These are phyloP conservation scores for Leishmania amazonensis DNA, from an alignment of 208 protist species.

Conservation along the genomic window DNA sequence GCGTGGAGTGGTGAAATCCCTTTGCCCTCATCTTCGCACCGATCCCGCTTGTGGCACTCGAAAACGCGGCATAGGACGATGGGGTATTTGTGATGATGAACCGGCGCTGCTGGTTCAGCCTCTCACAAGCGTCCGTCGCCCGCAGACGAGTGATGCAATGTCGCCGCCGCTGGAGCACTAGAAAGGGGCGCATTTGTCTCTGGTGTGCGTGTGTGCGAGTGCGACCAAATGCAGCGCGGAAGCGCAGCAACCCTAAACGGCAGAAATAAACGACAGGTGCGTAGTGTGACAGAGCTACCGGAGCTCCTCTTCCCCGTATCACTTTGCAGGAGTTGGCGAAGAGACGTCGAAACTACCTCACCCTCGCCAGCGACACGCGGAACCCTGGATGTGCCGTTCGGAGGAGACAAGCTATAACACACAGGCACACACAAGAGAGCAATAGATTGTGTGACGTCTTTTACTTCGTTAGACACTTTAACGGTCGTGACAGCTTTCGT, in stretches of 20 bases:
- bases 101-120: background rate
- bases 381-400: background rate
- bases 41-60: constrained; percentile 4
- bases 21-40: constrained; percentile 38
- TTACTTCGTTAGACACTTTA: background rate
- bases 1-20: constrained; percentile 67
- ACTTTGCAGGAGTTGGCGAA: background rate
- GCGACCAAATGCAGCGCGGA: too few species aligned
- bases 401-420: background rate
- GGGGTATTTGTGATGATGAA: background rate
- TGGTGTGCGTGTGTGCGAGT: background rate
- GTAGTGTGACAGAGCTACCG: background rate
- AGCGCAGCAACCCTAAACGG: background rate
- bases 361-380: background rate
- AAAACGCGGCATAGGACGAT: background rate
- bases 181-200: constrained; percentile 1
- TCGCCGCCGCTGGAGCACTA: background rate
- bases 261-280: background rate
- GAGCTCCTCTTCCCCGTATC: background rate
- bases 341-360: background rate
- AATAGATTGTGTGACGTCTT: background rate
- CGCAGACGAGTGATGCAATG: background rate
- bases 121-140: too few species aligned
- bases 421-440: background rate
- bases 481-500: background rate